Base-by-base conservation (phyloP, 2,329 filamentous ascomycete genomes). In the Dryadomyces quercus-mongolicae region DNA sequence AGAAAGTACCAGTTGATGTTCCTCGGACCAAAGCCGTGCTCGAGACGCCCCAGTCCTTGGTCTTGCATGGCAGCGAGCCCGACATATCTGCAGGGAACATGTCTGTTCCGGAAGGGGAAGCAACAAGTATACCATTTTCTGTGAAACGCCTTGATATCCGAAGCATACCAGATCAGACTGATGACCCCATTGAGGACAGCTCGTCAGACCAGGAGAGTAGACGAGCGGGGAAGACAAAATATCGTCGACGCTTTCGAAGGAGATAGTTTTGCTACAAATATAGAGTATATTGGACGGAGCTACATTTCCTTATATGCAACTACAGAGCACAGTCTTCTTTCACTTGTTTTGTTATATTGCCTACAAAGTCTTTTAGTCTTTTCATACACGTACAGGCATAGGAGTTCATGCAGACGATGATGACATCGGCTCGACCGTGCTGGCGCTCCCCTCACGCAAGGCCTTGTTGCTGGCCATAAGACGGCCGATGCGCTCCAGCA, bases 401-500 rank as follows among this genome's bases (percentile, higher is more conserved):
- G 25, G 25, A 31, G 25, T 31, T 31, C 8, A 31, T 31, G 25
- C 25, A 31, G 25, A 44, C 7, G 42, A 44, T 44, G 42, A 21
- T 46, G 42, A 43, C n/a, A 16, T 15, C 40, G 16, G 16, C 42
- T 44, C 18, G 16, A n/a, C 16, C 5, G 42, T 9, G 42, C n/a
- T n/a, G 42, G 42, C 10, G 42, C 36, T 40, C 3, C 36, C 36
- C 15, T 40, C 36, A n/a, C 15, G 42, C 42, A 20, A 8, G 7
- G 42, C 8, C 42, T 44, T 44, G 16, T n/a, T 20, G 42, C 36
- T 51, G 67, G 76, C 77, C 68, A 84, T 82, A 60, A 82, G 67
- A 67, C 78, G 70, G 60, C 81, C 81, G 62, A 84, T 77, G 71
- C 75, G 79, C 65, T 76, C 76, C 64, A 84, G 67, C 76, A 84